Evolutionary conservation across 2,329 filamentous ascomycete genomes (phyloP).

Genomic region (Cladosporium sp.): DNA sequence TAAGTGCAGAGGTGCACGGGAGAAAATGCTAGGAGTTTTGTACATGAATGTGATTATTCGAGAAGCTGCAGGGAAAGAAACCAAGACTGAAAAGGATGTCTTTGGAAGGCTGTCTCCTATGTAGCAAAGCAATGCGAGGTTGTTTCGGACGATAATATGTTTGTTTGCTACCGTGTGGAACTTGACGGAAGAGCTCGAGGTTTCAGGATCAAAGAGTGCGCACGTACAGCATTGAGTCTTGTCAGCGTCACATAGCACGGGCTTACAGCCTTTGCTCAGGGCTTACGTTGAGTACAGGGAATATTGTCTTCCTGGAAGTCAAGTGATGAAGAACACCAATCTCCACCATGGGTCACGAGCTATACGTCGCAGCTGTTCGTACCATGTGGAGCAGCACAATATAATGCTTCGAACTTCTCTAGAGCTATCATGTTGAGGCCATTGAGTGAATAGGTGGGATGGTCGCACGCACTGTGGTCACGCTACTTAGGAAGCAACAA

Average conservation of each 20-base stretch:
- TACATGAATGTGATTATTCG: conserved; percentile 17
- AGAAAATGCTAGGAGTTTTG: conserved; percentile 14
- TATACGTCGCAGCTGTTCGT: background rate
- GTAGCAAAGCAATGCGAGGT: conserved; percentile 21
- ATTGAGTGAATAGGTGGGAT: background rate
- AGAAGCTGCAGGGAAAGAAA: conserved; percentile 6
- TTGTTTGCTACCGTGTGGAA: background rate
- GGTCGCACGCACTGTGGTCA: background rate
- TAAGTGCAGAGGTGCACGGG: background rate
- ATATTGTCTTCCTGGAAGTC: background rate
- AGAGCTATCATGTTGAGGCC: background rate
- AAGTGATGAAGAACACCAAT: background rate
- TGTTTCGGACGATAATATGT: conserved; percentile 7
- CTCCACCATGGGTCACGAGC: background rate
- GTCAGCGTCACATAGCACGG: background rate
- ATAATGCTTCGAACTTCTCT: too few relatives aligned
- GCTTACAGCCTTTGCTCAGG: background rate
- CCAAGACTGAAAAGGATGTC: conserved; percentile 10
- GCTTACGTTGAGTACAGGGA: background rate
- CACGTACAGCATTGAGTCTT: background rate
- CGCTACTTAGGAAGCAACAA: background rate
- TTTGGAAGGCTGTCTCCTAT: conserved; percentile 8
- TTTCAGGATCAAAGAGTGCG: background rate
- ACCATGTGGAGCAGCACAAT: background rate
- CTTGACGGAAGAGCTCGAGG: background rate